These are phyloP conservation scores for Metschnikowia proteae DNA, from an alignment of 805 yeast genomes.

Conservation along the genomic window DNA sequence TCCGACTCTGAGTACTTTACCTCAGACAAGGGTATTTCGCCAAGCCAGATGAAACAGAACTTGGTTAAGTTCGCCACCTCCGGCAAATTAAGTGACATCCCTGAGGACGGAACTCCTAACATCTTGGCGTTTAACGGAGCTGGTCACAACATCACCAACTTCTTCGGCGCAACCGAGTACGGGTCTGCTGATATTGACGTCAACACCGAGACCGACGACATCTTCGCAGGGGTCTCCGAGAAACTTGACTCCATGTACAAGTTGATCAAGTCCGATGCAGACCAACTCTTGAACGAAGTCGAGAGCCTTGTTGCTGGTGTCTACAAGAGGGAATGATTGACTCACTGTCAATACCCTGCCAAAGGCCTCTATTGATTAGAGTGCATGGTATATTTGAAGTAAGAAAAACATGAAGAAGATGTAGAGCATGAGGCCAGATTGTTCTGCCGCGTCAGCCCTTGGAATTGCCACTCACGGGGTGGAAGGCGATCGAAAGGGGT, in stretches of 20 bases:
- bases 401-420: neutral
- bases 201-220: conserved; percentile 15
- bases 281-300: conserved; percentile 22
- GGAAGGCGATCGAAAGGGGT: conserved; percentile 1
- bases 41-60: conserved; percentile 73
- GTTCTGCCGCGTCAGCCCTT: neutral
- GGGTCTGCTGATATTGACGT: conserved; percentile 13
- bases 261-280: conserved; percentile 18
- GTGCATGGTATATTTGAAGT: neutral
- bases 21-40: conserved; percentile 54
- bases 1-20: conserved; percentile 58
- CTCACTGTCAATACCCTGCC: neutral
- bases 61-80: conserved; percentile 66
- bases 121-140: conserved; percentile 77
- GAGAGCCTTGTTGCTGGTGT: conserved; percentile 26
- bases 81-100: conserved; percentile 56
- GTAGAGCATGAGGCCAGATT: neutral
- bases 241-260: conserved; percentile 23
- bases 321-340: conserved; percentile 19
- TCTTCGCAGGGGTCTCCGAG: conserved; percentile 10
- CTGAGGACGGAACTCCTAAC: conserved; percentile 70
- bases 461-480: neutral
- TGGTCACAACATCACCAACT: conserved; percentile 63
- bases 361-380: conserved; percentile 6
- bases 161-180: conserved; percentile 45